Evolutionary conservation across 2,329 filamentous ascomycete genomes (phyloP), one percentile per base, ranked within the genome.

Genomic region (Xylariaceae sp.): DNA sequence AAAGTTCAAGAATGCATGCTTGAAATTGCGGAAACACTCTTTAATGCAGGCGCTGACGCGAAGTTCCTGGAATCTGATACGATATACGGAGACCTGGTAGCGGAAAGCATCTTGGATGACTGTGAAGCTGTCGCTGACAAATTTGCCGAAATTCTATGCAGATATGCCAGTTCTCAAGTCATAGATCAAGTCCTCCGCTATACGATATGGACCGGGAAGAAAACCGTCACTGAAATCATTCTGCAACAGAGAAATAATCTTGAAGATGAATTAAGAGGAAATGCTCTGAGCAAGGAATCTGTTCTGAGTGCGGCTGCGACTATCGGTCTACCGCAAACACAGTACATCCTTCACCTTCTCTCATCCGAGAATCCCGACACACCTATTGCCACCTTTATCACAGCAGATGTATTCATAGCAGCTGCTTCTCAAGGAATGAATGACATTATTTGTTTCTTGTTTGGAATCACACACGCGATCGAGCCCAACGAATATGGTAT

Each of bases 21-120:
- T 27, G 19, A 38, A 19, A 33, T 32, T 11, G 39, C 43, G 25
- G 39, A 37, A 36, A 6, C 22, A 32, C 37, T 45, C 37, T 37
- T 45, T 2, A 29, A 36, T n/a, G 37, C 43, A 37, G 43, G 14
- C 32, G 43, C 43, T 29, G 19, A 45, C 32, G 32, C 10, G 16
- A 45, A 36, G 34, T 40, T 45, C 12, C 22, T 45, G 16, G 42
- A 45, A 38, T n/a, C n/a, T n/a, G n/a, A n/a, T n/a, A n/a, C n/a
- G n/a, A n/a, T n/a, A n/a, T n/a, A n/a, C n/a, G n/a, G n/a, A n/a
- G n/a, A n/a, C n/a, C n/a, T n/a, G n/a, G n/a, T n/a, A n/a, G n/a
- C n/a, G n/a, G n/a, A n/a, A n/a, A n/a, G n/a, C n/a, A n/a, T n/a
- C n/a, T n/a, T n/a, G n/a, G n/a, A 21, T 40, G 20, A 22, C 22